Percentiles rank a stretch among this genome's conserved stretches.
Conservation (phyloP, 495 filamentous ascomycete genomes). For the Echria macrotheca region DNA sequence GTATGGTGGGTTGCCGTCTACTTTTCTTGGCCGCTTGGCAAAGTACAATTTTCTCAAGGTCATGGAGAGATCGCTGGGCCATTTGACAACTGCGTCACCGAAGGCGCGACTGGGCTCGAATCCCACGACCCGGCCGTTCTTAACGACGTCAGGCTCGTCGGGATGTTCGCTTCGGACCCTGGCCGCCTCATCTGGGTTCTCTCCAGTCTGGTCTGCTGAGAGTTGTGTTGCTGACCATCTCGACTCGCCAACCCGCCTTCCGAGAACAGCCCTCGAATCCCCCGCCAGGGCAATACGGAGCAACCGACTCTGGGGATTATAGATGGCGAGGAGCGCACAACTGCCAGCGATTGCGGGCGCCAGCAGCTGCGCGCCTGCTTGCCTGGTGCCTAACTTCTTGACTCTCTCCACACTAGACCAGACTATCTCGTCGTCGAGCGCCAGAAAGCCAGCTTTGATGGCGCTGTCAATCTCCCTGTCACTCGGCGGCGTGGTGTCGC, state of each 20-base stretch:
- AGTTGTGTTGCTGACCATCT: background rate
- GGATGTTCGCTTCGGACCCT: background rate
- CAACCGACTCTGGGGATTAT: background rate
- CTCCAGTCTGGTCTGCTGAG: background rate
- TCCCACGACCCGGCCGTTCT: background rate
- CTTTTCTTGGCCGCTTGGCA: background rate
- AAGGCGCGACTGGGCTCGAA: background rate
- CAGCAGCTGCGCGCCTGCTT: background rate
- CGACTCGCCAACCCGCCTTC: background rate
- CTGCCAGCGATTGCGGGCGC: background rate
- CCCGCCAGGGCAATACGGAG: background rate
- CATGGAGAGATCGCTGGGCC: background rate
- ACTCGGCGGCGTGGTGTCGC: background rate
- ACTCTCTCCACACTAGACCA: background rate
- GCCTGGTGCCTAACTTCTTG: background rate
- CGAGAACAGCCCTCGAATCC: background rate
- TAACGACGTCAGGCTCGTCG: background rate
- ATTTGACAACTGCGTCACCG: conserved; percentile 2
- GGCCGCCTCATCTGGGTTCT: background rate
- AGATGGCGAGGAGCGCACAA: conserved; percentile 1
- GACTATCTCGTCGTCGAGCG: background rate
- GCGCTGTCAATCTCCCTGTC: background rate
- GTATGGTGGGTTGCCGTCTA: background rate
- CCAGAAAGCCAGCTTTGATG: background rate
- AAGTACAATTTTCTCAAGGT: background rate